Base-by-base conservation (phyloP, 2,329 filamentous ascomycete species). In the Aspergillus udagawae region DNA sequence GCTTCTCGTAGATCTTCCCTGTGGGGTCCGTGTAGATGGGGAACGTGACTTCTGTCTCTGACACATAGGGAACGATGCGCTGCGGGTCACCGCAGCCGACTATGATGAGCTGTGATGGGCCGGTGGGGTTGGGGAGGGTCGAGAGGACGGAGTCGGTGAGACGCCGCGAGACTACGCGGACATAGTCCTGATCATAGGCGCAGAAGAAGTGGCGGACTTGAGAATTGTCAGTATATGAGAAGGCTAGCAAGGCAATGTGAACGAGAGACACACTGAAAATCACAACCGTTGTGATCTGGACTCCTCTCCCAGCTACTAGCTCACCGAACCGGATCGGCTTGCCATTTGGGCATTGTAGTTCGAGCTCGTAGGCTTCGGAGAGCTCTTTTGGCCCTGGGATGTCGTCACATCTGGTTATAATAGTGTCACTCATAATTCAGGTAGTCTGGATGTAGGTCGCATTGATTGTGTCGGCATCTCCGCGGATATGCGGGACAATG, bases 201-300 rank as follows among this genome's bases (percentile, higher is more conserved):
- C 65, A 67, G 53, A 67, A 67, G 51, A 65, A 67, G 58, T 67
- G 65, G 20, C 64, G 57, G 6, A 66, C 64, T 65, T n/a, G 32
- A 29, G 9, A 7, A 38, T 17, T 14, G 32, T 38, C 14, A 20
- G 1, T 4, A 23, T n/a, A 10, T 20, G 35, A 12, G 51, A 6
- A 28, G 38, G 27, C 3, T 35, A 2, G 25, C 14, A 14, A 21
- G 20, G 49, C 42, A 28, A 3, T 3, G 20, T 29, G 8, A 17
- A 12, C 4, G 3, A 7, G 10, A 14, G 3, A 51, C 59, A 42
- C 32, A 66, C 64, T 57, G 51, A 65, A 66, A 14, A 66, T 56
- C 4, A 65, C 60, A 20, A 66, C 52, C 0, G 62, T 65, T 4
- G 65, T 66, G 20, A 67, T 55, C 1, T 64, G 58, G 25, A 58